phyloP scores from a whole-genome alignment of 106 monocot genomes.

The Alisma plantagoaquatica region DNA sequence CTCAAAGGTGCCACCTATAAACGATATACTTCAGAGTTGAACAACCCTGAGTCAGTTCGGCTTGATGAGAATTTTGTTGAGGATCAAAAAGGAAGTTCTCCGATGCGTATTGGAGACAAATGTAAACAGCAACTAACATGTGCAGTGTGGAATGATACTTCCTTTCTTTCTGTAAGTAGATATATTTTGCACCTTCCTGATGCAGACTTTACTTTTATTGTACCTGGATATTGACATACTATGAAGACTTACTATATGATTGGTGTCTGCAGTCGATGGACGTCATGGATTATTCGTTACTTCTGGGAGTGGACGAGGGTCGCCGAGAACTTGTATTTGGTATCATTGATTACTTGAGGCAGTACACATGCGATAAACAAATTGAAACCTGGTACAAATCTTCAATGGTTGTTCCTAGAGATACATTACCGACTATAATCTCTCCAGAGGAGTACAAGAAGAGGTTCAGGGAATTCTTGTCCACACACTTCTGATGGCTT shows the following conservation, averaged over 20 bases:
- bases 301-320: background rate
- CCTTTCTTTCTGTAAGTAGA: constrained; percentile 80
- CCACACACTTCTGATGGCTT: constrained; percentile 60
- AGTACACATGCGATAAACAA: background rate
- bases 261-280: constrained; percentile 8
- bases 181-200: background rate
- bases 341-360: background rate
- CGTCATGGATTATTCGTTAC: constrained; percentile 12
- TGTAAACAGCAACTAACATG: constrained; percentile 71
- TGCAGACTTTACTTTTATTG: background rate
- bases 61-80: constrained; percentile 88
- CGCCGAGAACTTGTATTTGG: background rate
- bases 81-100: constrained; percentile 72
- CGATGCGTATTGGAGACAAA: constrained; percentile 63
- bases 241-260: too few species aligned
- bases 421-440: constrained; percentile 65
- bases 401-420: constrained; percentile 52
- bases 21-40: constrained; percentile 40
- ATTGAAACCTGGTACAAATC: background rate
- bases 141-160: constrained; percentile 99
- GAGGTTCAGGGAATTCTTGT: constrained; percentile 67
- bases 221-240: background rate
- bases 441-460: constrained; percentile 76
- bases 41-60: constrained; percentile 33
- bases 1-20: constrained; percentile 88